phyloP scores from a whole-genome alignment of 176 grass and related monocot genomes.

The Tillandsia leiboldiana region DNA sequence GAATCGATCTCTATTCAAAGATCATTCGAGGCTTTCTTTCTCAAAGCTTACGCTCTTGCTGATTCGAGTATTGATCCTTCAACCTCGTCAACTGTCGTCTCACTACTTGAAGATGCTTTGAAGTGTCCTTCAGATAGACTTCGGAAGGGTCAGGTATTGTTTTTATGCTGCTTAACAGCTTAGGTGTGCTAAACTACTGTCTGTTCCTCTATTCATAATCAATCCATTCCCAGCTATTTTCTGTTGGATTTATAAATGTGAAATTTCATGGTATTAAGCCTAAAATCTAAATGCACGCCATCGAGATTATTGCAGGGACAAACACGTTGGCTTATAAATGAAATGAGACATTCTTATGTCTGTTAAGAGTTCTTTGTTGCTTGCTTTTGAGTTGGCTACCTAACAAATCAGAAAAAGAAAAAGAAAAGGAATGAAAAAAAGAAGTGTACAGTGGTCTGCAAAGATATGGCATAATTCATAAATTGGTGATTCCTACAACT shows the following conservation, averaged over 20 bases:
- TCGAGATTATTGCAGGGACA: too few relatives aligned
- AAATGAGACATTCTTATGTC: too few relatives aligned
- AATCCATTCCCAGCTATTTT: background rate
- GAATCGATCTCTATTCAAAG: conserved; percentile 79
- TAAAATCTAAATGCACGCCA: too few relatives aligned
- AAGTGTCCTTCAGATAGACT: conserved; percentile 87
- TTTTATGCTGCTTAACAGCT: conserved; percentile 1
- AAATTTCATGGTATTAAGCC: too few relatives aligned
- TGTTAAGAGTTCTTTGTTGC: too few relatives aligned
- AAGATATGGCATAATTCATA: too few relatives aligned
- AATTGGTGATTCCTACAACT: too few relatives aligned
- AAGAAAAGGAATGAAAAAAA: too few relatives aligned
- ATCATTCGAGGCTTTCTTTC: conserved; percentile 92
- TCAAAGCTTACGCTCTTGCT: conserved; percentile 87
- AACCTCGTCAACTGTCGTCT: conserved; percentile 59
- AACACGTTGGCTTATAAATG: too few relatives aligned
- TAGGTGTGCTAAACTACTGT: background rate
- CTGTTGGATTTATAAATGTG: background rate
- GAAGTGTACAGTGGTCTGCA: too few relatives aligned
- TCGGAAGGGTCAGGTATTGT: conserved; percentile 66
- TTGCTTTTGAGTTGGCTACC: too few relatives aligned
- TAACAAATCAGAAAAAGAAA: too few relatives aligned
- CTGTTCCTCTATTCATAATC: background rate
- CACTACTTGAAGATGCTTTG: conserved; percentile 83
- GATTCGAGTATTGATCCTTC: conserved; percentile 72